Conservation (phyloP, 768 basidiomycete genomes). For the Lactarius akahatsu region DNA sequence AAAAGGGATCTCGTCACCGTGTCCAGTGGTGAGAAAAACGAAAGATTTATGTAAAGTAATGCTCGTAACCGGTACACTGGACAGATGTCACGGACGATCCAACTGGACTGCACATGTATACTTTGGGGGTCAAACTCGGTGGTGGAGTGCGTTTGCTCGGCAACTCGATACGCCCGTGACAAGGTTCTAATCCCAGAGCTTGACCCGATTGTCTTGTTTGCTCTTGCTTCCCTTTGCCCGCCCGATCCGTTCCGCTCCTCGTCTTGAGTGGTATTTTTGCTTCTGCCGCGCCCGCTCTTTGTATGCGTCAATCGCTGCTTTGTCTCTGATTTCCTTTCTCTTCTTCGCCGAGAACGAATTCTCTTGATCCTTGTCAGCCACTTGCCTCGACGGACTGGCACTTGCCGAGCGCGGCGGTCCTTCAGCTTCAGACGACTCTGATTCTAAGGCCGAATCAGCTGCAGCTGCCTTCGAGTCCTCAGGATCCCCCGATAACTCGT, state of each 20-base stretch:
- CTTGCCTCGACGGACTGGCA: background rate
- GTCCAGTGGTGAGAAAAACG: slow-evolving; percentile 1
- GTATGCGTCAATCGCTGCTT: slow-evolving; percentile 60
- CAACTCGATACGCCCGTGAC: slow-evolving; percentile 20
- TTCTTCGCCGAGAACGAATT: slow-evolving; percentile 13
- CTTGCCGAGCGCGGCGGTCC: slow-evolving; percentile 7
- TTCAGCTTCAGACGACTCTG: background rate
- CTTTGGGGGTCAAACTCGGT: slow-evolving; percentile 10
- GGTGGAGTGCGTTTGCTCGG: slow-evolving; percentile 15
- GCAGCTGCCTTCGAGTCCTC: background rate
- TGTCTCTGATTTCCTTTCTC: slow-evolving; percentile 45
- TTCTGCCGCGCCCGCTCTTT: slow-evolving; percentile 61
- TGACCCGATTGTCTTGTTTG: slow-evolving; percentile 71
- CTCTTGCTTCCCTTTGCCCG: slow-evolving; percentile 81
- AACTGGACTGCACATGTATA: slow-evolving; percentile 11
- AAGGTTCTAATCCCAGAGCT: slow-evolving; percentile 55
- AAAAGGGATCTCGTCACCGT: slow-evolving; percentile 14
- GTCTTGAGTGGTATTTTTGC: slow-evolving; percentile 77
- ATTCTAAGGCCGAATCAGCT: background rate
- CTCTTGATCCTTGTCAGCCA: slow-evolving; percentile 6
- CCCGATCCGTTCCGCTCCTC: slow-evolving; percentile 57
- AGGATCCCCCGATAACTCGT: background rate
- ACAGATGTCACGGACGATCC: slow-evolving; percentile 6
- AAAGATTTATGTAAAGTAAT: slow-evolving; percentile 4
- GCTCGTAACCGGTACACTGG: slow-evolving; percentile 9